Base-by-base conservation (phyloP, 78 protist species). In the Polysphondylium violaceum region DNA sequence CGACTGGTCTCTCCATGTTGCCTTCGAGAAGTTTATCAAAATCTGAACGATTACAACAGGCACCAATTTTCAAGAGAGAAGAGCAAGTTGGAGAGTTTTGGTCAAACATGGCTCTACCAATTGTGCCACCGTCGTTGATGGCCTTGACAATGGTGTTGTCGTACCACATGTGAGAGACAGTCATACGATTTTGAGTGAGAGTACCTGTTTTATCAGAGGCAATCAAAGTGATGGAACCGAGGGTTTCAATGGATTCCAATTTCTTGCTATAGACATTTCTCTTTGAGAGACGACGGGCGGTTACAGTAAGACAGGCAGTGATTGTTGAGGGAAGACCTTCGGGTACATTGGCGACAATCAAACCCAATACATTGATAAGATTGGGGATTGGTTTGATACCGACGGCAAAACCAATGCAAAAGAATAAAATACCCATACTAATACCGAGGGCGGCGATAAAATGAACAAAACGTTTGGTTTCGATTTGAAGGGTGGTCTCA, bases 141-240 rank as follows among this genome's bases (percentile, higher is more conserved):
- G 89, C 89, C 31, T 58, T 65, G 43, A 81, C 76, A 17, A 81
- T 81, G 0, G 73, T 27, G 21, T 53, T 50, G 29, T 88, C 94
- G n/a, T 88, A 88, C 94, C 94, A 88, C 83, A 88, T 74, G 76
- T 88, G 94, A 27, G 56, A 36, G 14, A 74, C 94, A 17, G 94
- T 88, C 94, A 88, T 88, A 75, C 87, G 86, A 64, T 88, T 88
- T 76, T 95, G 95, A 65, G 99, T 97, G 59, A 97, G 96, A n/a
- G 99, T 98, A 31, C 99, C 99, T 2, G 99, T 98, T 95, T 98
- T 98, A 87, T 98, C 99, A 0, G 96, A 91, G 50, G 97, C 96
- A 41, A 98, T 94, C 35, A 85, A 74, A n/a, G 97, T 78, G 25
- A 96, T 96, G 12, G 96, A 73, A 19, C 99, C 99, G 0, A 98